Evolutionary conservation across 139 green algal species (phyloP), one percentile per base, ranked within the genome.

Genomic region (Closterium sp.): DNA sequence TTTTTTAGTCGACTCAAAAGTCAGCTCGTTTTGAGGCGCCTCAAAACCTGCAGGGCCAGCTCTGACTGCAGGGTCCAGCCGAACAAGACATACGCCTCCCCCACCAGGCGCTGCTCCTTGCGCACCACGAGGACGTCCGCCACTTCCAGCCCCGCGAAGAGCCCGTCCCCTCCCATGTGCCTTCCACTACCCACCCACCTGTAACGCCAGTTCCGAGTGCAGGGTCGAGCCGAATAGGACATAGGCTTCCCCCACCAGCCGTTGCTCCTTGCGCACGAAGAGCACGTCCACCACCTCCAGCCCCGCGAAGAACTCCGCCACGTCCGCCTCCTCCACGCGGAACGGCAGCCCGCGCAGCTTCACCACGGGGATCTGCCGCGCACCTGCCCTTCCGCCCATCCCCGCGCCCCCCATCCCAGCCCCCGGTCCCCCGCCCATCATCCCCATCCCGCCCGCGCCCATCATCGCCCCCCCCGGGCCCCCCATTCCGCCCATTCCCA

Each of bases 311-410:
- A 94, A 94, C 9, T 94, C 92, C 30, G 90, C 23, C 91, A 94
- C 92, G 34, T 94, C 92, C 28, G 19, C 34, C 36, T 94, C 92
- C 30, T 93, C 16, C 23, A 34, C 88, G 32, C 33, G 33, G 30
- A 91, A 94, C 25, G 92, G 92, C 36, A 94, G 92, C 34, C 92
- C 92, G 36, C 92, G 83, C 92, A 95, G 55, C 91, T 94, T 94
- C 28, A 94, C 91, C 25, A 95, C 92, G 10, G 92, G 92, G 28
- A 94, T 30, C 31, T n/a, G 34, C 28, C 90, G 90, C 85, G n/a
- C 30, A 32, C 30, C 30, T 33, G 83, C 83, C 21, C 30, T 21
- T 23, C 34, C 33, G 32, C 55, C 34, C 28, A 32, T 23, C 25
- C 85, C 34, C 30, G 25, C 28, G 43, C 87, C 87, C 30, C 34